Evolutionary conservation across 352 stramenopile species (phyloP).

Genomic region (Pythium volutum): DNA sequence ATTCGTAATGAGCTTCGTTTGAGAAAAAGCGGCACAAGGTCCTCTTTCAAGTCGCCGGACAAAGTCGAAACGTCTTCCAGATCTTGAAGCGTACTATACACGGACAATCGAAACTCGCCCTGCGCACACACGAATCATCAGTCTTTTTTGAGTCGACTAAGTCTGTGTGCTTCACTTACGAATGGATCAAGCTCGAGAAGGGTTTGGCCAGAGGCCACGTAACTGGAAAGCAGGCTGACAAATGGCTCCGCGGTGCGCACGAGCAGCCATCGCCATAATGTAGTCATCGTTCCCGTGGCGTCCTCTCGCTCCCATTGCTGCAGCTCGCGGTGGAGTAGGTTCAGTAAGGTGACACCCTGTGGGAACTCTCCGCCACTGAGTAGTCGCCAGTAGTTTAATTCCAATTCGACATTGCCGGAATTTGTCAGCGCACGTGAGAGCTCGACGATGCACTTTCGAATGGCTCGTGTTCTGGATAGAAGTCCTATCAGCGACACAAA

Average conservation of each 20-base stretch:
- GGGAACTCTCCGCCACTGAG: slow-evolving; percentile 36
- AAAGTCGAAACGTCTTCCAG: neutral
- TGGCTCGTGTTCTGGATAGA: slow-evolving; percentile 7
- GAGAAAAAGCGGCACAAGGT: slow-evolving; percentile 17
- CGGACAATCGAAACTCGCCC: slow-evolving; percentile 24
- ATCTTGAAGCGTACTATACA: slow-evolving; percentile 18
- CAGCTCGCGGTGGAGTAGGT: slow-evolving; percentile 43
- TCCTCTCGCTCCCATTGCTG: slow-evolving; percentile 37
- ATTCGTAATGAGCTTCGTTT: neutral
- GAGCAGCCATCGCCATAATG: slow-evolving; percentile 53
- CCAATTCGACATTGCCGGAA: neutral
- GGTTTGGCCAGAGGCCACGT: slow-evolving; percentile 43
- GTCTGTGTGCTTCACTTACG: slow-evolving; percentile 30
- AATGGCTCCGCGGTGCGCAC: slow-evolving; percentile 49
- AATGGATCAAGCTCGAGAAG: slow-evolving; percentile 45
- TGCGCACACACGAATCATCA: neutral
- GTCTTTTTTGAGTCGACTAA: neutral
- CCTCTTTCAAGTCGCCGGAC: neutral
- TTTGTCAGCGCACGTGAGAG: neutral
- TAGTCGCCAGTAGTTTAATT: slow-evolving; percentile 13
- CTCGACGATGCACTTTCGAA: slow-evolving; percentile 4
- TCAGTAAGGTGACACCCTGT: slow-evolving; percentile 45
- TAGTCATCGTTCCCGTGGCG: slow-evolving; percentile 23
- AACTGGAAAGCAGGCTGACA: slow-evolving; percentile 47
- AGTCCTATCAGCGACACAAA: slow-evolving; percentile 13